Evolutionary conservation across 2,329 filamentous ascomycete genomes (phyloP).

Genomic region (Aspergillus ruber): DNA sequence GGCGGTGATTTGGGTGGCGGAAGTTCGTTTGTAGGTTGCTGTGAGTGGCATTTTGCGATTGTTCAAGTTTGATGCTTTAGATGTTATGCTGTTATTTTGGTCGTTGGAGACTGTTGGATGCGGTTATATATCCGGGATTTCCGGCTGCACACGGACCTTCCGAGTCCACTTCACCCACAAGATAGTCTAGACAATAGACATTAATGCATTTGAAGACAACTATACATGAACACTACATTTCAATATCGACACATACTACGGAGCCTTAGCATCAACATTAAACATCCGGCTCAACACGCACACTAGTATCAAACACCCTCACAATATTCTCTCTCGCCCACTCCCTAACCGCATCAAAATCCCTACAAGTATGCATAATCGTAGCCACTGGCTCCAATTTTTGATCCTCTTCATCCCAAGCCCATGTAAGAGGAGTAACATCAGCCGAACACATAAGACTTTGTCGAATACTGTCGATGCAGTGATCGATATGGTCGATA

Average conservation of each 20-base stretch:
- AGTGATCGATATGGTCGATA: constrained; percentile 12
- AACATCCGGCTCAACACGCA: not conserved
- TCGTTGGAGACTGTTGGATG: not conserved
- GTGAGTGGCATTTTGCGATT: constrained; percentile 9
- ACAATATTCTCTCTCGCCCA: constrained; percentile 3
- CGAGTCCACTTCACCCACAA: too few species aligned
- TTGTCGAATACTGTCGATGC: constrained; percentile 11
- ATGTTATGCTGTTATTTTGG: not conserved
- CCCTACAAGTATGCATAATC: constrained; percentile 10
- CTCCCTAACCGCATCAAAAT: constrained; percentile 10
- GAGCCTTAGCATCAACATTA: too few species aligned
- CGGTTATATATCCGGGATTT: not conserved
- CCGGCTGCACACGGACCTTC: too few species aligned
- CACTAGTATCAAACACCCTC: not conserved
- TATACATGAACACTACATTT: too few species aligned
- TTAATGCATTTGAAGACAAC: too few species aligned
- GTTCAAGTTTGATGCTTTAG: constrained; percentile 6
- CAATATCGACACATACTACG: too few species aligned
- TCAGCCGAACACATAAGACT: constrained; percentile 14
- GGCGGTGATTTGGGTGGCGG: constrained; percentile 17
- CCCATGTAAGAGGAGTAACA: constrained; percentile 5
- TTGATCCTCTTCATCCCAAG: constrained; percentile 1
- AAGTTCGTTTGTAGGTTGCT: constrained; percentile 17
- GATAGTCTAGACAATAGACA: too few species aligned
- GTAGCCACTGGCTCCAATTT: not conserved